A percentile compares a stretch with the other conserved stretches of the same genome.
Conservation (phyloP, 192 early-diverging fungal genomes). For the Ambispora gerdemannii region DNA sequence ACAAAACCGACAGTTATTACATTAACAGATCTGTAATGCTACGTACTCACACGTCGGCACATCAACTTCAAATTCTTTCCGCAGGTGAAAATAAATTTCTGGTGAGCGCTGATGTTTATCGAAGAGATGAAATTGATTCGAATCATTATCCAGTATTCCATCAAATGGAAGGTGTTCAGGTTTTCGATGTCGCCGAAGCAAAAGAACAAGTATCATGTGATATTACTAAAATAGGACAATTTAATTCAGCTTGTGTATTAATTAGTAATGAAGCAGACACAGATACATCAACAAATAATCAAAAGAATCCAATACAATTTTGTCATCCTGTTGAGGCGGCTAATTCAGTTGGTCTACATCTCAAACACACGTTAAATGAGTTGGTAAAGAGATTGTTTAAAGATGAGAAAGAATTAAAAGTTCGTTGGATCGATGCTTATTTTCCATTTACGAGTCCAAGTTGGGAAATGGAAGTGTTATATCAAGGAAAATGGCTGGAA, state of each 20-base stretch:
- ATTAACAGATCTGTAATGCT: slow-evolving; percentile 75
- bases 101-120: slow-evolving; percentile 96
- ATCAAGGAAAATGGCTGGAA: slow-evolving; percentile 92
- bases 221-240: slow-evolving; percentile 23
- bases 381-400: slow-evolving; percentile 74
- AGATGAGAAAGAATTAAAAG: slow-evolving; percentile 62
- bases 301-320: slow-evolving; percentile 71
- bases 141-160: slow-evolving; percentile 98
- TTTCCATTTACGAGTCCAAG: slow-evolving; percentile 96
- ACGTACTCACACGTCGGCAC: slow-evolving; percentile 92
- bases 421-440: slow-evolving; percentile 91
- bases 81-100: slow-evolving; percentile 67
- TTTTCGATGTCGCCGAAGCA: slow-evolving; percentile 52
- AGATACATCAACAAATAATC: slow-evolving; percentile 53
- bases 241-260: no score
- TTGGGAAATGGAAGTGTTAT: slow-evolving; percentile 96
- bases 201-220: slow-evolving; percentile 37
- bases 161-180: slow-evolving; percentile 93
- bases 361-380: slow-evolving; percentile 80
- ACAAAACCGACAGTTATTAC: slow-evolving; percentile 90
- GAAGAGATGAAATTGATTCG: slow-evolving; percentile 93
- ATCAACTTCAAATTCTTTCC: slow-evolving; percentile 77
- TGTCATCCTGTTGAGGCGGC: slow-evolving; percentile 62
- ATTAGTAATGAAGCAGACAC: slow-evolving; percentile 37
- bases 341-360: slow-evolving; percentile 56